Evolutionary conservation across 2,329 filamentous ascomycete genomes (phyloP).

Genomic region (Penicillium sp.): DNA sequence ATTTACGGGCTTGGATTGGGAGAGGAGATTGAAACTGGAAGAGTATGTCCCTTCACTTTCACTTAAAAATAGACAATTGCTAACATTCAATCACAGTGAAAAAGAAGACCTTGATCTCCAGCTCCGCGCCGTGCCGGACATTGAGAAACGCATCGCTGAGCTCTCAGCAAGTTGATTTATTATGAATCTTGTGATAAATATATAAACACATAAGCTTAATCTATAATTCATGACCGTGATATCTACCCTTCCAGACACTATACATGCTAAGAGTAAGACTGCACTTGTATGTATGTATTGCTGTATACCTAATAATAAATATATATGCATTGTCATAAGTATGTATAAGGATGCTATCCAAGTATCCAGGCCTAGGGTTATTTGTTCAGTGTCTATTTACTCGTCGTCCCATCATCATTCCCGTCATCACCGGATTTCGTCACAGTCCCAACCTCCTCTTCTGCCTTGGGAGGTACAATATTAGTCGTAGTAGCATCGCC

Average conservation of each 20-base stretch:
- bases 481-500: background rate
- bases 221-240: background rate
- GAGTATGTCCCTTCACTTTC: slow-evolving; percentile 54
- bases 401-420: background rate
- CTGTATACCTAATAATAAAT: background rate
- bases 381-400: background rate
- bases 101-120: slow-evolving; percentile 88
- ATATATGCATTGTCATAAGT: background rate
- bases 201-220: background rate
- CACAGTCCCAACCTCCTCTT: background rate
- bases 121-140: slow-evolving; percentile 78
- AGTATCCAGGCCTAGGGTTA: no score
- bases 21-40: slow-evolving; percentile 77
- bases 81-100: slow-evolving; percentile 52
- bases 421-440: background rate
- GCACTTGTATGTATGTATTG: background rate
- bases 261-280: no score
- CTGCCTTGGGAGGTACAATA: background rate
- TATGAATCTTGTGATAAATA: background rate
- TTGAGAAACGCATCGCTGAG: slow-evolving; percentile 80
- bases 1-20: slow-evolving; percentile 86
- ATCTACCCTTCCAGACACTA: no score
- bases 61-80: background rate
- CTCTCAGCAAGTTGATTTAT: slow-evolving; percentile 50
- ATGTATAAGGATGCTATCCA: background rate